Percentiles rank a stretch among this genome's conserved stretches.
Conservation (phyloP, 495 filamentous ascomycete species). For the Patellaria atrata region DNA sequence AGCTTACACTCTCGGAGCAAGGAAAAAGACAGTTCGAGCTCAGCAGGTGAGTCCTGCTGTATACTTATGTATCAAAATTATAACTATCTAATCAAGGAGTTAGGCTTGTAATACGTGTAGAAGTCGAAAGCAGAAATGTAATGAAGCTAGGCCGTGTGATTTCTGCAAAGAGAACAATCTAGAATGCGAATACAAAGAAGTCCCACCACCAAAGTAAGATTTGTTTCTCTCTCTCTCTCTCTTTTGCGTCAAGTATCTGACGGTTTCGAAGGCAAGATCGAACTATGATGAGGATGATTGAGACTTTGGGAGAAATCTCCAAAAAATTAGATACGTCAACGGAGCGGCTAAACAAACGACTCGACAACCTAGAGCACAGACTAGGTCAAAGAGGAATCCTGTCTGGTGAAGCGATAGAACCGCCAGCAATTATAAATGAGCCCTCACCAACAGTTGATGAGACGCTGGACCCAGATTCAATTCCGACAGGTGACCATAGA, state of each 20-base stretch:
- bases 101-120: conserved; percentile 57
- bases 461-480: too few relatives aligned
- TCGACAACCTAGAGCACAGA: too few relatives aligned
- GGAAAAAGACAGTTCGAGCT: conserved; percentile 27
- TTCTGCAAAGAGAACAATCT: conserved; percentile 38
- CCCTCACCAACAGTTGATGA: too few relatives aligned
- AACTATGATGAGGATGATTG: conserved; percentile 29
- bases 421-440: too few relatives aligned
- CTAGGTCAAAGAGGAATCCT: too few relatives aligned
- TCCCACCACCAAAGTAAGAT: conserved; percentile 54
- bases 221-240: conserved; percentile 3
- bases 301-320: too few relatives aligned
- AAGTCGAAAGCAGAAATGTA: conserved; percentile 56
- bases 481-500: too few relatives aligned
- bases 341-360: too few relatives aligned
- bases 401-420: too few relatives aligned
- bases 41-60: conserved; percentile 18
- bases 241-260: conserved; percentile 2
- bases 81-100: neutral
- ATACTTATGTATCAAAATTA: neutral
- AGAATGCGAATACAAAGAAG: conserved; percentile 50
- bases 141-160: conserved; percentile 37
- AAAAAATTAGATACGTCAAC: too few relatives aligned
- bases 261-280: conserved; percentile 25
- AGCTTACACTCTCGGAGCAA: conserved; percentile 2